Conservation (phyloP, 116 monocot species). For the Trichopus zeylanicus region DNA sequence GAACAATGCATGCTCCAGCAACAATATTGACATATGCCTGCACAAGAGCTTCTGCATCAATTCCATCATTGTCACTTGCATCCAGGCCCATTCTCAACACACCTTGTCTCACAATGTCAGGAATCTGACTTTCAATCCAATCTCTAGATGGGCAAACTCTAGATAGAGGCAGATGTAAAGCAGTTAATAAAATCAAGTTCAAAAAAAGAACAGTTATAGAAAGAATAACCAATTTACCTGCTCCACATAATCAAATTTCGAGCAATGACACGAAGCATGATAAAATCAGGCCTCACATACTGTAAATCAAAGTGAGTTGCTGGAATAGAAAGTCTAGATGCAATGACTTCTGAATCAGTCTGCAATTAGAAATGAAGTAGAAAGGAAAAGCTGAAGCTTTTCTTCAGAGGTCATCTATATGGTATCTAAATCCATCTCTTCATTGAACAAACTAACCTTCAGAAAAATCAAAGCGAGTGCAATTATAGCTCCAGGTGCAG, state of each 20-base stretch:
- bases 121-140: conserved; percentile 85
- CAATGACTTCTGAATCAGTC: conserved; percentile 76
- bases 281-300: conserved; percentile 94
- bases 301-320: conserved; percentile 79
- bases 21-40: conserved; percentile 90
- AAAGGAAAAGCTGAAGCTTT: too few species aligned
- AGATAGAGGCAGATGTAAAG: conserved; percentile 10
- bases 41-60: conserved; percentile 64
- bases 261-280: conserved; percentile 90
- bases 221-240: conserved; percentile 40
- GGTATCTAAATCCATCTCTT: neutral
- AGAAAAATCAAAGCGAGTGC: conserved; percentile 87
- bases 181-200: neutral
- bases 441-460: conserved; percentile 39
- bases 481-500: conserved; percentile 87
- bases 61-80: conserved; percentile 43
- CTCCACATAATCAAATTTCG: conserved; percentile 88
- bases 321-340: conserved; percentile 69
- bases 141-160: conserved; percentile 65
- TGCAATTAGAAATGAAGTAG: conserved; percentile 20
- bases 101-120: conserved; percentile 51
- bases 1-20: conserved; percentile 73
- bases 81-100: conserved; percentile 33
- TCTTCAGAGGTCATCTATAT: neutral
- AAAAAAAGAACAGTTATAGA: neutral